Base-by-base conservation (phyloP, 2,329 filamentous ascomycete species). In the Zarea fungicola region DNA sequence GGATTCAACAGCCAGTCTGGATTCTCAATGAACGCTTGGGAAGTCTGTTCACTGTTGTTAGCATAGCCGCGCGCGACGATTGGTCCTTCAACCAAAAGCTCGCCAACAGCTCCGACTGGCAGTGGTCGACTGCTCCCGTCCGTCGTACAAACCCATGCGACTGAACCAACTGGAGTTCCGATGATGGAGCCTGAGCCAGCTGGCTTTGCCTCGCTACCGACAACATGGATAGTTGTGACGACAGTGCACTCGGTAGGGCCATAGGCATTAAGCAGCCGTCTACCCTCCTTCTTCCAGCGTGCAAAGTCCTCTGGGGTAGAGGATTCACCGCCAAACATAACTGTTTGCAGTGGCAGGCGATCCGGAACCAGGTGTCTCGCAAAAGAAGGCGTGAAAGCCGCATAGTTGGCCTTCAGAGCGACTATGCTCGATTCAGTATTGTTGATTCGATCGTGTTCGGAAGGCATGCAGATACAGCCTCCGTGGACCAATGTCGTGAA, bases 21-120 rank as follows among this genome's bases (percentile, higher is more conserved):
- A 18, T 64, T 58, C 31, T 76, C 65, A 43, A 78, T 41, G 29
- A 58, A 68, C 57, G 23, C 57, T 43, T 40, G 58, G 46, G 11
- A 58, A 4, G 58, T 63, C 48, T 51, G 55, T 23, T 42, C 47
- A 0, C 45, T 23, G 16, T 58, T 53, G 6, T 49, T 41, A 10
- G 61, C 49, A 26, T 57, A 66, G 13, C 57, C 57, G 1, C 45
- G 35, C 2, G 54, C 55, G 4, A 64, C 49, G 0, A 58, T 43
- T 2, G 58, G 57, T 0, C 60, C 59, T 42, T 63, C 58, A 8
- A 64, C 49, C 4, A 61, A 32, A 1, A 63, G 49, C 42, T 64
- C 62, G 8, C 61, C 62, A 2, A 59, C 35, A 11, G 40, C 42
- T 3, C 58, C 55, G n/a, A n/a, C n/a, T n/a, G n/a, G n/a, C n/a